phyloP scores from a whole-genome alignment of 1,139 yeast species.

The Saccharomycopsis crataegensis region DNA sequence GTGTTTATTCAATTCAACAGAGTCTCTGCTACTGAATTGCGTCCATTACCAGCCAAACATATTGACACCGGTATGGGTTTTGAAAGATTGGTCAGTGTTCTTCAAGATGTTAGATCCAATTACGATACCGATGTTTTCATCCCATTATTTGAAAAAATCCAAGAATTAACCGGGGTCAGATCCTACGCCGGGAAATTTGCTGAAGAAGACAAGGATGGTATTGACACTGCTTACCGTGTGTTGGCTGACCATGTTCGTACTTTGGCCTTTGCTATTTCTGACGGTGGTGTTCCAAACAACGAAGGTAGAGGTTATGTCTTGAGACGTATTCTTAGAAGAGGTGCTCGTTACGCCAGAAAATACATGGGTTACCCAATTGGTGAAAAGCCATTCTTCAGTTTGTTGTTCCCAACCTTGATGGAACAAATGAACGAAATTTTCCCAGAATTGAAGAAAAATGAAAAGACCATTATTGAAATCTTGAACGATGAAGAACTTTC shows the following conservation, averaged over 20 bases:
- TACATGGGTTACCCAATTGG: conserved; percentile 96
- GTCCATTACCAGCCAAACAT: conserved; percentile 84
- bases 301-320: conserved; percentile 98
- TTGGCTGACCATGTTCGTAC: conserved; percentile 98
- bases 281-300: conserved; percentile 98
- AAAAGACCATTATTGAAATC: conserved; percentile 76
- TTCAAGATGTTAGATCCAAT: conserved; percentile 85
- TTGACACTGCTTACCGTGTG: conserved; percentile 96
- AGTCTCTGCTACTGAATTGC: conserved; percentile 78
- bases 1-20: conserved; percentile 96
- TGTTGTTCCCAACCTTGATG: conserved; percentile 86
- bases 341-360: conserved; percentile 94
- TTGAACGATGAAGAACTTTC: conserved; percentile 94
- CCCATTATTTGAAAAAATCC: conserved; percentile 78
- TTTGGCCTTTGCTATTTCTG: conserved; percentile 89
- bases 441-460: conserved; percentile 68
- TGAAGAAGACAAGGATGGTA: conserved; percentile 83
- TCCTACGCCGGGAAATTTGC: conserved; percentile 91
- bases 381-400: conserved; percentile 63
- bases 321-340: conserved; percentile 95
- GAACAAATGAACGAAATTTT: conserved; percentile 81
- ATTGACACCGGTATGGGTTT: conserved; percentile 98
- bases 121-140: conserved; percentile 95
- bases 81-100: conserved; percentile 89
- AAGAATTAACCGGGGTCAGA: conserved; percentile 89